Base-by-base conservation (phyloP, 108 stramenopile genomes). In the Poteriospumella lacustris region DNA sequence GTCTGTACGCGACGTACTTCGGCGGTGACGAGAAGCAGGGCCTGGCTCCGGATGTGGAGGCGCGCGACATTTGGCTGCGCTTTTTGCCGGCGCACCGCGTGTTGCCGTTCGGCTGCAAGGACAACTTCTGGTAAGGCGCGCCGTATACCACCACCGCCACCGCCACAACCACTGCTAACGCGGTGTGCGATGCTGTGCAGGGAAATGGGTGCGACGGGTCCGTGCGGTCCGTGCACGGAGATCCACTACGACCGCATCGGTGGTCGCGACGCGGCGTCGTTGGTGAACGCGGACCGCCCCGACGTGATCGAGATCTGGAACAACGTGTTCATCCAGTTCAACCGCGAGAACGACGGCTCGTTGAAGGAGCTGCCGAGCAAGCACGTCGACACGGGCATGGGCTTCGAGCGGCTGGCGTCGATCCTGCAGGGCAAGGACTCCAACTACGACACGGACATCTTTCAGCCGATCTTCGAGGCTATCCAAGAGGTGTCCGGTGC, bases 341-440 rank as follows among this genome's bases (percentile, higher is more conserved):
- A 96, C 89, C 91, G 95, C 42, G 96, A 96, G 78, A 89, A 87
- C 36, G 91, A 92, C 82, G 95, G 94, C 15, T 81, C 79, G 1
- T 85, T 97, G 33, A 81, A 89, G 69, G 79, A 85, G 26, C 89
- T 99, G 33, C 98, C 98, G 24, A 85, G 88, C 29, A 93, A 94
- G 83, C 98, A 99, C 85, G 92, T 97, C 58, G 98, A 99, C 87
- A 99, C 98, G 36, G 98, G 98, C 59, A 97, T 99, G 98, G 98
- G 98, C 58, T 95, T 97, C 77, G 98, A 99, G 85, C 92, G 98
- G 34, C 87, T 99, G 29, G 88, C 94, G 34, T 90, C 89, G 75
- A 96, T 97, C 68, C 80, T 99, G 64, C 98, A 99, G 85, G 92
- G 89, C 68, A 88, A 92, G 68, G 88, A 88, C 72, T 93, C 92